A percentile compares a stretch with the other conserved stretches of the same genome.
Evolutionary conservation across 306 rosid species (phyloP).

Genomic region (Echinosophora koreensis): DNA sequence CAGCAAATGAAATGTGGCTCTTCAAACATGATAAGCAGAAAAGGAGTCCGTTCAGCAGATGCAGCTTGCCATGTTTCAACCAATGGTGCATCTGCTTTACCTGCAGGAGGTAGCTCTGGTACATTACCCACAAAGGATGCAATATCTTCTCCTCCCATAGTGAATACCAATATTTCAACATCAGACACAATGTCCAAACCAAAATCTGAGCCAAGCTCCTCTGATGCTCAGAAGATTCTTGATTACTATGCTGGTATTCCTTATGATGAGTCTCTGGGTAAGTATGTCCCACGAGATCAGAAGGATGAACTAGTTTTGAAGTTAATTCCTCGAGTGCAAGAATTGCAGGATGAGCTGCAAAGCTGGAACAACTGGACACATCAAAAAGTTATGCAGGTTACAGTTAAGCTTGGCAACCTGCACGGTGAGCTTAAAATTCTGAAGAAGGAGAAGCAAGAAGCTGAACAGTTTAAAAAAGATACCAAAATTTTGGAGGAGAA

Average conservation of each 20-base stretch:
- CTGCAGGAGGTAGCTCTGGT: constrained; percentile 43
- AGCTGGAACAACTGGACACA: constrained; percentile 70
- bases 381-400: constrained; percentile 71
- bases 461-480: constrained; percentile 48
- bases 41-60: constrained; percentile 37
- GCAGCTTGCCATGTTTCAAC: constrained; percentile 41
- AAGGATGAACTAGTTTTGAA: constrained; percentile 61
- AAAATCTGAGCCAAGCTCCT: constrained; percentile 35
- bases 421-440: constrained; percentile 59
- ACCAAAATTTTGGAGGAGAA: constrained; percentile 58
- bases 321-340: constrained; percentile 55
- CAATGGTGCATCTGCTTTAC: constrained; percentile 45
- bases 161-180: constrained; percentile 36
- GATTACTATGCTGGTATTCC: constrained; percentile 62
- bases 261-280: constrained; percentile 55
- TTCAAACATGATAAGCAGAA: constrained; percentile 40
- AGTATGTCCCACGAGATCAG: constrained; percentile 56
- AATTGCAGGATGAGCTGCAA: constrained; percentile 57
- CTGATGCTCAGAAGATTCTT: constrained; percentile 38
- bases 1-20: constrained; percentile 49
- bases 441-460: constrained; percentile 61
- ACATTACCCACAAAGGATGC: constrained; percentile 46
- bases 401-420: constrained; percentile 57
- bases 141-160: constrained; percentile 34
- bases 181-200: constrained; percentile 35